These are phyloP conservation scores for Botrytis paeoniae DNA, from an alignment of 2,329 filamentous ascomycete genomes.

Conservation along the genomic window DNA sequence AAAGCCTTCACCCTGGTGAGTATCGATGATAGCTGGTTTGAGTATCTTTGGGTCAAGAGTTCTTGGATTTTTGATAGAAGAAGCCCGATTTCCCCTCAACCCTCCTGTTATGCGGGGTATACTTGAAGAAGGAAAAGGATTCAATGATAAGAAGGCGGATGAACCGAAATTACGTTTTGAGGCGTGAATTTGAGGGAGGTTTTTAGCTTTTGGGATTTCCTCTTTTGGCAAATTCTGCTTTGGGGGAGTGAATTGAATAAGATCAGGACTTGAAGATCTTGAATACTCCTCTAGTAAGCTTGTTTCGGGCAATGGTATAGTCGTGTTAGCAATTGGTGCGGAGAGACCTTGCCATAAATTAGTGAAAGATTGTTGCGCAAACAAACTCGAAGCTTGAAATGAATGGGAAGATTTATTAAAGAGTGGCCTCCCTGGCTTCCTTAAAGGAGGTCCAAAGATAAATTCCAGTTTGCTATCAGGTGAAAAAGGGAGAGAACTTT, in stretches of 20 bases:
- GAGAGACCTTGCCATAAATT: neutral
- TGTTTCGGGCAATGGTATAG: neutral
- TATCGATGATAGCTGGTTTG: neutral
- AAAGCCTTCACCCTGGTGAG: neutral
- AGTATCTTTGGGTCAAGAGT: neutral
- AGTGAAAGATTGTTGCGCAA: neutral
- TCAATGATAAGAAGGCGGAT: neutral
- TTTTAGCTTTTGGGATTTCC: neutral
- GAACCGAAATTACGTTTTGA: neutral
- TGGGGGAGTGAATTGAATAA: constrained; percentile 6
- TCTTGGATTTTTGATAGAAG: neutral
- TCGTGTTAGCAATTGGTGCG: neutral
- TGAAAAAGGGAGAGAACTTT: neutral
- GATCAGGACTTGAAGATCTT: neutral
- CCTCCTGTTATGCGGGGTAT: neutral
- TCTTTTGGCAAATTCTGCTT: neutral
- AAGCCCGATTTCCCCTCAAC: neutral
- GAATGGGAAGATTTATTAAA: neutral
- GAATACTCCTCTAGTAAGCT: neutral
- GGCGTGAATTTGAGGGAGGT: neutral
- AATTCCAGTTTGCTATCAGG: neutral
- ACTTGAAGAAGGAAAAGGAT: neutral
- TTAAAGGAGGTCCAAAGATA: neutral
- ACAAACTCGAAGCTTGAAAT: neutral
- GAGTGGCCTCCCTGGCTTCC: neutral